A percentile compares a stretch with the other conserved stretches of the same genome.
These are phyloP conservation scores for Aaosphaeria arxii DNA, from an alignment of 2,329 filamentous ascomycete genomes.

Conservation along the genomic window DNA sequence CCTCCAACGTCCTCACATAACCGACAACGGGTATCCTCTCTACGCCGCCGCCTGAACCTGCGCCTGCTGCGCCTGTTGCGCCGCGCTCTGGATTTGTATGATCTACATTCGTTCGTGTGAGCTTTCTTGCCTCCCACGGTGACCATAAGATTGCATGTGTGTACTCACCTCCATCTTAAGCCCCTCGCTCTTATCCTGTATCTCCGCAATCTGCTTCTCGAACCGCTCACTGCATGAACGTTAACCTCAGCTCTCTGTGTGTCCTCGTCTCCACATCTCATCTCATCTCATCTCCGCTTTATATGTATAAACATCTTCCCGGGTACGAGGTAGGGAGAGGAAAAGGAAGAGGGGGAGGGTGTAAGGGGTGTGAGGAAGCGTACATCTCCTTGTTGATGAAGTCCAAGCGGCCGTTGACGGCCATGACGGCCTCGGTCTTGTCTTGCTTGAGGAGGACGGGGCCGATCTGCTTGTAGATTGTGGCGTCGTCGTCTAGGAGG, in stretches of 20 bases:
- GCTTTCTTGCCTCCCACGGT: too few species aligned
- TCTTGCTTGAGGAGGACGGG: slow-evolving; percentile 95
- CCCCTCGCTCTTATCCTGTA: slow-evolving; percentile 63
- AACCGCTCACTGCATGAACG: slow-evolving; percentile 56
- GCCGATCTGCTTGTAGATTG: slow-evolving; percentile 93
- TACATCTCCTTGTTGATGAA: slow-evolving; percentile 95
- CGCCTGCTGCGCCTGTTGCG: too few species aligned
- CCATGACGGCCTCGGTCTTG: slow-evolving; percentile 81
- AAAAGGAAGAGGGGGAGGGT: too few species aligned
- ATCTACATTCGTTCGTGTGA: too few species aligned
- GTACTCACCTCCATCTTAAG: slow-evolving; percentile 61
- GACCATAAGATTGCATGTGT: too few species aligned
- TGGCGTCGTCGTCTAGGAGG: slow-evolving; percentile 73
- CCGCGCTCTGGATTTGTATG: too few species aligned
- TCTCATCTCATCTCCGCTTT: neutral
- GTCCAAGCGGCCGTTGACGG: slow-evolving; percentile 84
- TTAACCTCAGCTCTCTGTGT: too few species aligned
- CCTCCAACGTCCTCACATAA: too few species aligned
- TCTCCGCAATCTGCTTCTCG: slow-evolving; percentile 62
- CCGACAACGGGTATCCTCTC: too few species aligned
- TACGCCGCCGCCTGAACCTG: too few species aligned
- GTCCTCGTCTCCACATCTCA: too few species aligned
- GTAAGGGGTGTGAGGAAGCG: slow-evolving; percentile 22
- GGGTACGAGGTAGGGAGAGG: neutral
- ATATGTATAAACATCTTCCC: slow-evolving; percentile 4